Evolutionary conservation across 2,329 filamentous ascomycete species (phyloP), one percentile per base, ranked within the genome.

Genomic region (Colletotrichum camelliae): DNA sequence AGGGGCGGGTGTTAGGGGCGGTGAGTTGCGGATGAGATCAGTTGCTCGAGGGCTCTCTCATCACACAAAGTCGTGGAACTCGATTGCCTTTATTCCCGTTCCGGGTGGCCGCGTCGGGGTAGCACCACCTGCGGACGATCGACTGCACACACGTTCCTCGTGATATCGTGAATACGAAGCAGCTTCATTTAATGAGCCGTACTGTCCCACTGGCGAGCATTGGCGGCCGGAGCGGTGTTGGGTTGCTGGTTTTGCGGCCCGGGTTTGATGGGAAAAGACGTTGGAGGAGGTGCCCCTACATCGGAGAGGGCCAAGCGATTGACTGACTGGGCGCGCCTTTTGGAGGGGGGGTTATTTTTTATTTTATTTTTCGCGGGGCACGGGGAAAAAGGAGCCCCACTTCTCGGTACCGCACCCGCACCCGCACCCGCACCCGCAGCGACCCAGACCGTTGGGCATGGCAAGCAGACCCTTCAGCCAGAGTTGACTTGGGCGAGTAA

Each of bases 101-200:
- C 70, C 74, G 70, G 74, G 58, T 58, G 66, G 70, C 70, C 21
- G 70, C 64, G 74, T 75, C 65, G 70, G 58, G 64, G 74, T 68
- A 61, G 35, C 58, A 69, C 74, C 55, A 52, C 33, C 52, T 65
- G 55, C 68, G 72, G 67, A 18, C 61, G 61, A 64, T 74, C 57
- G n/a, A 39, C 64, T 52, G 43, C 31, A 31, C 62, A 72, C 69
- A 62, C 55, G 43, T 65, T 60, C 7, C 48, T 72, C 64, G 58
- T 58, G 31, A 37, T 73, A n/a, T 48, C 10, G 58, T 31, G 21
- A 73, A 72, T 68, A 72, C 69, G 69, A 67, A 75, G 52, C 62
- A 62, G 57, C 12, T 29, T 67, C 55, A 62, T 37, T 18, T 33
- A 72, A 55, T 24, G 31, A 71, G 35, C 67, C 29, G 21, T 4